phyloP scores from a whole-genome alignment of 2,329 filamentous ascomycete species.

The Aspergillus eucalypticola region DNA sequence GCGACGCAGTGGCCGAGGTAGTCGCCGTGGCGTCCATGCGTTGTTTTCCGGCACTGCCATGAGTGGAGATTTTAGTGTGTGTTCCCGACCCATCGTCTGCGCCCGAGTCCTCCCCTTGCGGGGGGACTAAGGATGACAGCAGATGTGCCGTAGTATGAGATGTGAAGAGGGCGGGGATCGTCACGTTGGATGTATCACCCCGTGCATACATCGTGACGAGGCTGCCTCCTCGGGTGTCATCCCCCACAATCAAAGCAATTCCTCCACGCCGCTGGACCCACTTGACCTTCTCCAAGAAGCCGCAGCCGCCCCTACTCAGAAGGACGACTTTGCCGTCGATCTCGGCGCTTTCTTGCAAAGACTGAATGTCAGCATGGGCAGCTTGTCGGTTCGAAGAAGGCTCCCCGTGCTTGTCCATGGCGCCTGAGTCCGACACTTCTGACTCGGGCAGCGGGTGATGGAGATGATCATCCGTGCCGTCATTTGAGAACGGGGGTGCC shows the following conservation, averaged over 20 bases:
- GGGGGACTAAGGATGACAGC: conserved; percentile 80
- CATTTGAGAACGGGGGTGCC: conserved; percentile 50
- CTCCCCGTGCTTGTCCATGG: conserved; percentile 37
- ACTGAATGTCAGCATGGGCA: conserved; percentile 86
- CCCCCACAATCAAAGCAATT: conserved; percentile 87
- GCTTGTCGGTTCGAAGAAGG: conserved; percentile 34
- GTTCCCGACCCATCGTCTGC: conserved; percentile 59
- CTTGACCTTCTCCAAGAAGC: conserved; percentile 94
- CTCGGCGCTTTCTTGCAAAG: conserved; percentile 85
- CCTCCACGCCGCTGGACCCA: conserved; percentile 93
- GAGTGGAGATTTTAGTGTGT: conserved; percentile 39
- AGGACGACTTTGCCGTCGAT: conserved; percentile 92
- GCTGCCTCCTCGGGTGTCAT: conserved; percentile 84
- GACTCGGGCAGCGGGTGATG: conserved; percentile 59
- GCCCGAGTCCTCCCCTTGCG: conserved; percentile 63
- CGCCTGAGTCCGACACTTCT: conserved; percentile 36
- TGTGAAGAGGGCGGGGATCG: conserved; percentile 92
- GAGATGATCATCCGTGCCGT: conserved; percentile 84
- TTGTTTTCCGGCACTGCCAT: conserved; percentile 23
- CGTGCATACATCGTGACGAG: conserved; percentile 98
- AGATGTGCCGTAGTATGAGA: conserved; percentile 92
- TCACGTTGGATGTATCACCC: conserved; percentile 91
- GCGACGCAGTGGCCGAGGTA: conserved; percentile 30
- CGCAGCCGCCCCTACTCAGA: conserved; percentile 88
- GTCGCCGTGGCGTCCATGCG: conserved; percentile 30